phyloP scores from a whole-genome alignment of 805 yeast species.

The Saccharomycopsis lassenensis region DNA sequence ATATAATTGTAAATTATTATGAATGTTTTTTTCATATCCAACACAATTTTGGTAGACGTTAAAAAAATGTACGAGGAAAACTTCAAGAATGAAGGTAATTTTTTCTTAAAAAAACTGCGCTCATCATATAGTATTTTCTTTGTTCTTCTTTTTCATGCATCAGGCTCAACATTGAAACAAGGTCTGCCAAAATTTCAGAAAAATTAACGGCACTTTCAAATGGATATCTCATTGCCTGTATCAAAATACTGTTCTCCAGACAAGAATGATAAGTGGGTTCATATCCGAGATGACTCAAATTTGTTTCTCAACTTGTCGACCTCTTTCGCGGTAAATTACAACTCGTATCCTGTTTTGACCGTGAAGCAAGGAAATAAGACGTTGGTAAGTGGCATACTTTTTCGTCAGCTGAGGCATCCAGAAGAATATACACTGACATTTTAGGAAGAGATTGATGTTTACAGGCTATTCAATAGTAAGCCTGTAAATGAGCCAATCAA shows the following conservation, averaged over 20 bases:
- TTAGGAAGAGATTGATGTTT: background rate
- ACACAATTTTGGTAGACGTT: constrained; percentile 2
- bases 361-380: background rate
- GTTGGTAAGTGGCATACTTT: background rate
- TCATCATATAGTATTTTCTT: background rate
- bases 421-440: too few species aligned
- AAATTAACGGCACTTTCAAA: too few species aligned
- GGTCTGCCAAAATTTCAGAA: too few species aligned
- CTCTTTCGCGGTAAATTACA: background rate
- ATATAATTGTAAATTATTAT: background rate
- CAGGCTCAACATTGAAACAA: background rate
- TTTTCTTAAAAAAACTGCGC: background rate
- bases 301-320: background rate
- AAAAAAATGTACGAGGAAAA: background rate
- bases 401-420: background rate
- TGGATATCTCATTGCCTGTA: too few species aligned
- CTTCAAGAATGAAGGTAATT: background rate
- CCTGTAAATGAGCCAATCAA: background rate
- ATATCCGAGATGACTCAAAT: constrained; percentile 3
- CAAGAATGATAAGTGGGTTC: constrained; percentile 6
- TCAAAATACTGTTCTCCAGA: constrained; percentile 4
- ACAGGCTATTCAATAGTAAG: background rate
- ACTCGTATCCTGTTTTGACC: background rate
- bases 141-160: background rate
- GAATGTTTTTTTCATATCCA: constrained; percentile 1